A percentile compares a stretch with the other conserved stretches of the same genome.
phyloP scores from a whole-genome alignment of 805 yeast species.

The Kodamaea fukazawae region DNA sequence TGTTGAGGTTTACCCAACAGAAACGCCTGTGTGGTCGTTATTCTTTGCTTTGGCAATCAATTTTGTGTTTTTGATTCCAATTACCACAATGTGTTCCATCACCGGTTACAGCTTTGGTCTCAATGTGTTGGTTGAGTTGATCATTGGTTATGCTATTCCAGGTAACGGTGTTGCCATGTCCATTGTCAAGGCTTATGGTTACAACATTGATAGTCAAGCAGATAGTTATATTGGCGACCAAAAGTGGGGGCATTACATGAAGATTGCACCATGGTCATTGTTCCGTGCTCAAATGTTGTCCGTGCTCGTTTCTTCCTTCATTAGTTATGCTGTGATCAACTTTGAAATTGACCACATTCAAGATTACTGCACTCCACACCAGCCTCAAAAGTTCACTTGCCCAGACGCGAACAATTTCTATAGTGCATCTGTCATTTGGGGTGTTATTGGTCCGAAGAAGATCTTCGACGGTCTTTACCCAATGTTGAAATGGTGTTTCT shows the following conservation, averaged over 20 bases:
- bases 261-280: conserved; percentile 58
- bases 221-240: conserved; percentile 51
- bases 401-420: conserved; percentile 35
- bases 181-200: conserved; percentile 59
- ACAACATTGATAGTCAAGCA: conserved; percentile 56
- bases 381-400: conserved; percentile 27
- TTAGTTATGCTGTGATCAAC: conserved; percentile 21
- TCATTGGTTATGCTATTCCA: conserved; percentile 35
- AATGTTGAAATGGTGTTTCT: conserved; percentile 29
- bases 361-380: conserved; percentile 18
- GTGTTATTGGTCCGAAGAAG: conserved; percentile 41
- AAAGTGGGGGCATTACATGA: conserved; percentile 64
- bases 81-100: conserved; percentile 24
- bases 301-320: conserved; percentile 18
- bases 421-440: conserved; percentile 63
- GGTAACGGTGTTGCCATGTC: conserved; percentile 34
- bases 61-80: conserved; percentile 31
- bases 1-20: conserved; percentile 28
- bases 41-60: conserved; percentile 32
- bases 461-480: conserved; percentile 35
- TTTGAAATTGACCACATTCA: conserved; percentile 15
- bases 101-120: conserved; percentile 34
- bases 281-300: conserved; percentile 39
- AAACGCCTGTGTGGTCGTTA: conserved; percentile 35
- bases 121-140: conserved; percentile 36